These are phyloP conservation scores for Xanthoconium stramineum DNA, from an alignment of 768 basidiomycete species.

Conservation along the genomic window DNA sequence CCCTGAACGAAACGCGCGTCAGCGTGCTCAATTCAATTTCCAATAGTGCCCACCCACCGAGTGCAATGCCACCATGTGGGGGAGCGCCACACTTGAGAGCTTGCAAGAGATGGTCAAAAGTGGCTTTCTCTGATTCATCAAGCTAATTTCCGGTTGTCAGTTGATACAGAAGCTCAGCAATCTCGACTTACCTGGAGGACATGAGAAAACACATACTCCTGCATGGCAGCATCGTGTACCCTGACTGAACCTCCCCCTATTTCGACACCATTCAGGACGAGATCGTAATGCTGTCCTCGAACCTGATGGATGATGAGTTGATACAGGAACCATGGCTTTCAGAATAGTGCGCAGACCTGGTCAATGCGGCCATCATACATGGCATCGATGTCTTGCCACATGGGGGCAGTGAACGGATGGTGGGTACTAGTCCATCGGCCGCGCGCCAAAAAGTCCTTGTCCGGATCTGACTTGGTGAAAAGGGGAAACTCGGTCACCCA, in stretches of 20 bases:
- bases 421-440: constrained; percentile 92
- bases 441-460: constrained; percentile 81
- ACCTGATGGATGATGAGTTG: constrained; percentile 46
- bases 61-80: constrained; percentile 92
- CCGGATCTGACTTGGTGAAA: constrained; percentile 80
- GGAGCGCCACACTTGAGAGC: constrained; percentile 89
- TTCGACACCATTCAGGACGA: constrained; percentile 91
- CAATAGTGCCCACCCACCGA: constrained; percentile 53
- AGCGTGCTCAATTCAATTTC: constrained; percentile 3
- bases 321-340: neutral
- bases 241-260: constrained; percentile 94
- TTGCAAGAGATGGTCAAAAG: constrained; percentile 83
- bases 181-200: constrained; percentile 66
- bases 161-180: constrained; percentile 4
- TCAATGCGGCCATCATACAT: constrained; percentile 70
- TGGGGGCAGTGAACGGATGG: constrained; percentile 95
- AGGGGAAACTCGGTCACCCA: constrained; percentile 97
- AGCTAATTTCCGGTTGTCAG: constrained; percentile 48
- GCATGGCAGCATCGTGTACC: constrained; percentile 84
- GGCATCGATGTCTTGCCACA: constrained; percentile 81
- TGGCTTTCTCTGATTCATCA: constrained; percentile 61
- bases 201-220: constrained; percentile 74
- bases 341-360: constrained; percentile 36
- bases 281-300: constrained; percentile 94
- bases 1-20: constrained; percentile 44